Evolutionary conservation across 2,329 filamentous ascomycete species (phyloP).

Genomic region (Neonectria sp.): DNA sequence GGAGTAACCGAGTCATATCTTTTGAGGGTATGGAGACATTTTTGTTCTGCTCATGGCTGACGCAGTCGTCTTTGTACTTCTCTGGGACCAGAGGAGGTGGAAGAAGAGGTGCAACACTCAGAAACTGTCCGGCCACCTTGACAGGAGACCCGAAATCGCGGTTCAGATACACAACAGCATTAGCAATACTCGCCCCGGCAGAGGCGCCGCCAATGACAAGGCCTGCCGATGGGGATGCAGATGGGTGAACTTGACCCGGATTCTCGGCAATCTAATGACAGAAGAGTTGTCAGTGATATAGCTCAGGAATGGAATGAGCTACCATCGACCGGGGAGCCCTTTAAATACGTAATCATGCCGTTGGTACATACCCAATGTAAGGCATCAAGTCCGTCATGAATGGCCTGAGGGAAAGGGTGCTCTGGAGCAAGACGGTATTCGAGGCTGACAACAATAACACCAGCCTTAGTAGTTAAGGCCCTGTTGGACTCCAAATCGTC

Average conservation of each 20-base stretch:
- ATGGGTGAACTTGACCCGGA: constrained; percentile 2
- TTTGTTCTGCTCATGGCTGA: constrained; percentile 2
- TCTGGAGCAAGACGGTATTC: constrained; percentile 20
- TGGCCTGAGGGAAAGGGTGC: constrained; percentile 13
- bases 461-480: not conserved
- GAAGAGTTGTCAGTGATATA: constrained; percentile 5
- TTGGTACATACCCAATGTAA: constrained; percentile 11
- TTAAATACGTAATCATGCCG: not conserved
- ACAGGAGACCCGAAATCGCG: constrained; percentile 9
- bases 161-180: constrained; percentile 18
- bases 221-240: constrained; percentile 14
- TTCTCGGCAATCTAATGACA: not conserved
- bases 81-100: not conserved
- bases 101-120: constrained; percentile 12
- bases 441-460: constrained; percentile 8
- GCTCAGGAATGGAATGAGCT: not conserved
- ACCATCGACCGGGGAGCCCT: not conserved
- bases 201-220: constrained; percentile 9
- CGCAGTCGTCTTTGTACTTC: not conserved
- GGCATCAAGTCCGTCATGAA: constrained; percentile 8
- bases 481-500: constrained; percentile 14
- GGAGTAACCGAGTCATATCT: not conserved
- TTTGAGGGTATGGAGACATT: not conserved
- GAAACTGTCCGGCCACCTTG: constrained; percentile 9
- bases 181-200: constrained; percentile 13